Evolutionary conservation across 2,329 filamentous ascomycete genomes (phyloP), one percentile per base, ranked within the genome.

Genomic region (Colletotrichum zoysiae): DNA sequence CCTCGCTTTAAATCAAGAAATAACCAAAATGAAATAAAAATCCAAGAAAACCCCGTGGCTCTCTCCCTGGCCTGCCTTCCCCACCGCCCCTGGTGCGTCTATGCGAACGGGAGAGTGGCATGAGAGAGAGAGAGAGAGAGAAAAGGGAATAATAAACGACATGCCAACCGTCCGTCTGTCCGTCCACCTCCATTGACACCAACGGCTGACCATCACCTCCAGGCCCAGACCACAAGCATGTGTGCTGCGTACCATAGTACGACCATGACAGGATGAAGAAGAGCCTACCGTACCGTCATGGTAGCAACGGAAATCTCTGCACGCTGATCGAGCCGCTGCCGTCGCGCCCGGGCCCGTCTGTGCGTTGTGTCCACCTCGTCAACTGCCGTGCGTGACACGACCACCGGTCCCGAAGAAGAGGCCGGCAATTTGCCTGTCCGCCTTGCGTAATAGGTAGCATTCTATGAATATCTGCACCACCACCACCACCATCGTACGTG

Each of bases 281-380:
- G 26, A n/a, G n/a, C n/a, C 26, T 26, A 26, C 18, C 20, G 7
- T 11, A n/a, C 44, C 18, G 44, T 48, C n/a, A n/a, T 4, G 20
- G 3, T 48, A 23, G n/a, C 20, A 48, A 23, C 20, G n/a, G 20
- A 42, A 44, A 18, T 60, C 50, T 53, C 26, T 53, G 50, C 26
- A 30, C 26, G 50, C 50, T 30, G 26, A 50, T 59, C 59, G 59
- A 70, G 51, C 48, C 26, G 38, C 50, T 33, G 38, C 53, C 11
- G 42, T 53, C 35, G 65, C 51, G 38, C 46, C 58, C 64, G 51
- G 51, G 26, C 12, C 38, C 38, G 65, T 64, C 65, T 53, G 69
- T 69, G 59, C 65, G 69, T 26, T 40, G 50, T 30, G 50, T 12
- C 9, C 44, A 8, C 35, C 20, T 61, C 33, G 16, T 20, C 58